Conservation (phyloP, 2,329 filamentous ascomycete genomes). For the Claviceps arundinis region DNA sequence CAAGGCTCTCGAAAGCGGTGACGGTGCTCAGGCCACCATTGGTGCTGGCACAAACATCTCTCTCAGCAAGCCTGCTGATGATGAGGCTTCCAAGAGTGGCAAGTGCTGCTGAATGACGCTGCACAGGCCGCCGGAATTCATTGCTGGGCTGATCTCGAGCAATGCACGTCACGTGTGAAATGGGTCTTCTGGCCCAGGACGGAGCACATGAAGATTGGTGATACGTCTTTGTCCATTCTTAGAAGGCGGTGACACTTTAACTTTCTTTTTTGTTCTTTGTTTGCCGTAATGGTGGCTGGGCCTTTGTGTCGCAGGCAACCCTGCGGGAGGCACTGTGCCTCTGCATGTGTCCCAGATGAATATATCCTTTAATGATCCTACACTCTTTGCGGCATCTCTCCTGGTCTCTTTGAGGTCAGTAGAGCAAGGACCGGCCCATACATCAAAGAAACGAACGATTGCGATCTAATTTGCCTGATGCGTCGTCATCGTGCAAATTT, state of each 20-base stretch:
- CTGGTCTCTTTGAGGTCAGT: not conserved
- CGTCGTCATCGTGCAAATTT: too few species aligned
- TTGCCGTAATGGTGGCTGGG: constrained; percentile 24
- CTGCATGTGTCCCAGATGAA: constrained; percentile 23
- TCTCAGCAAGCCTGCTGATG: constrained; percentile 73
- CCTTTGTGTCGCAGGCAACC: constrained; percentile 25
- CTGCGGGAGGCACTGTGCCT: constrained; percentile 19
- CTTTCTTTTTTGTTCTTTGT: constrained; percentile 27
- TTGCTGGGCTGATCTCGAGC: constrained; percentile 15
- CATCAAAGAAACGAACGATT: not conserved
- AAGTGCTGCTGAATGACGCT: constrained; percentile 58
- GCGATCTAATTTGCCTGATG: too few species aligned
- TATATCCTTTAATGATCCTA: constrained; percentile 20
- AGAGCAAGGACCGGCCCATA: not conserved
- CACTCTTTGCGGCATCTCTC: not conserved
- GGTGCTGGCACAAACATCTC: constrained; percentile 72
- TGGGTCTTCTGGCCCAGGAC: constrained; percentile 14
- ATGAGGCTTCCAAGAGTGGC: constrained; percentile 59
- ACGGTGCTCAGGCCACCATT: constrained; percentile 66
- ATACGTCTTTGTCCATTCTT: constrained; percentile 22
- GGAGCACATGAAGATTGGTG: constrained; percentile 21
- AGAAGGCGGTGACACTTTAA: constrained; percentile 27
- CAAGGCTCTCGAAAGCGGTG: constrained; percentile 88
- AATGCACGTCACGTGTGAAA: constrained; percentile 21
- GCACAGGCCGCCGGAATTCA: constrained; percentile 5